Evolutionary conservation across 148 eudicot genomes (phyloP).

Genomic region (Mesembryanthemum crystallinum): DNA sequence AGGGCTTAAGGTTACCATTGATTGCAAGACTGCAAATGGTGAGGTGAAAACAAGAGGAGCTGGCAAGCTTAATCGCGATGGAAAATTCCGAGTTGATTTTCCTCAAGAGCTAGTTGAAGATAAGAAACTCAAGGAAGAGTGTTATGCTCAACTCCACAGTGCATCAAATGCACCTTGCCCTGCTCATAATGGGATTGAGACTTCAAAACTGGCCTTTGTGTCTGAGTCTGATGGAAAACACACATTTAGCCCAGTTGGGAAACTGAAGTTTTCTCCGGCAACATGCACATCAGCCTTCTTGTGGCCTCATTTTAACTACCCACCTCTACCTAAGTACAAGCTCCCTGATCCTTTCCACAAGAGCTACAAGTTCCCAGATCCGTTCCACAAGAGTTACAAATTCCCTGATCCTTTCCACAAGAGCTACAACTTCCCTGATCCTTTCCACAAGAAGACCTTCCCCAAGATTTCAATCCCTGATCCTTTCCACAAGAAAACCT

Average conservation of each 20-base stretch:
- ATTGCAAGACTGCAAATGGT: conserved; percentile 41
- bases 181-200: conserved; percentile 25
- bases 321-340: conserved; percentile 24
- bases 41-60: conserved; percentile 33
- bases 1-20: conserved; percentile 47
- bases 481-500: too few species aligned
- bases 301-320: conserved; percentile 36
- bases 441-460: conserved; percentile 12
- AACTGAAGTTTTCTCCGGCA: conserved; percentile 33
- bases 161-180: conserved; percentile 40
- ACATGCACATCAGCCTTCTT: conserved; percentile 46
- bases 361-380: too few species aligned
- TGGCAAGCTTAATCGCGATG: conserved; percentile 38
- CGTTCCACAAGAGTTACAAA: too few species aligned
- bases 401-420: too few species aligned
- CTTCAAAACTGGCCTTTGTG: conserved; percentile 31
- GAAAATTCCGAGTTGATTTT: conserved; percentile 33
- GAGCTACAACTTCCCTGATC: too few species aligned
- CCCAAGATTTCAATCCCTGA: conserved; percentile 16
- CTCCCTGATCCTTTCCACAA: neutral
- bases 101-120: conserved; percentile 25
- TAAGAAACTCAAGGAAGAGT: conserved; percentile 34
- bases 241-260: conserved; percentile 29
- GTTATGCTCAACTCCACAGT: conserved; percentile 45
- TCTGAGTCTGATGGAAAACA: conserved; percentile 31